Base-by-base conservation (phyloP, 306 rosid species). In the Lupinus albus region DNA sequence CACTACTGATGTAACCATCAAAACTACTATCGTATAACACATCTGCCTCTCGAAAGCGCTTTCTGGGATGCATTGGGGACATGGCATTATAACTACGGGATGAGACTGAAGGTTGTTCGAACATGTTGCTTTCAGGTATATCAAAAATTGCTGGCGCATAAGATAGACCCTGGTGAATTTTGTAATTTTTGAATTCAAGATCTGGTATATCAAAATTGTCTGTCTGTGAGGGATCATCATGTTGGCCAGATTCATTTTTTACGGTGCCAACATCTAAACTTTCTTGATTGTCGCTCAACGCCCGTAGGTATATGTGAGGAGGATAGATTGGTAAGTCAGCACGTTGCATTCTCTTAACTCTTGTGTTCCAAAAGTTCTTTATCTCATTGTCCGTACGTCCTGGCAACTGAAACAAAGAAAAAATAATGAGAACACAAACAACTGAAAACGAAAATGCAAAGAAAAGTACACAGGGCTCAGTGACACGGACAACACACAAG, bases 331-430 rank as follows among this genome's bases (percentile, higher is more conserved):
- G 96, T 55, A 82, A 68, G 52, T 88, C 91, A 49, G 84, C 84
- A 39, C 94, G 84, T 49, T 85, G 86, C 60, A 80, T 79, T 73
- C 89, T 78, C 72, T 85, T 91, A 42, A 77, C 59, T 67, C 97
- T 87, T 15, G 91, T 85, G 68, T 88, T 79, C 97, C 97, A 91
- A 76, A 80, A 91, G 78, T 91, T 91, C 83, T 88, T 91, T 61
- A 91, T 91, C 83, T 86, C 93, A 72, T 91, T 91, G 68, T 88
- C 97, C 0, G 97, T 91, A 18, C 91, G 97, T 10, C 97, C 97
- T 21, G 93, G 93, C 67, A 91, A 67, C 97, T 91, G 77, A 59
- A 79, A 74, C 68, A 57, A 61, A 67, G 57, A 60, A 81, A 20
- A 12, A 17, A 68, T 33, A 33, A 6, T 33, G 8, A 51, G 51